These are phyloP conservation scores for Cyathus striatus DNA, from an alignment of 768 basidiomycete species.

Conservation along the genomic window DNA sequence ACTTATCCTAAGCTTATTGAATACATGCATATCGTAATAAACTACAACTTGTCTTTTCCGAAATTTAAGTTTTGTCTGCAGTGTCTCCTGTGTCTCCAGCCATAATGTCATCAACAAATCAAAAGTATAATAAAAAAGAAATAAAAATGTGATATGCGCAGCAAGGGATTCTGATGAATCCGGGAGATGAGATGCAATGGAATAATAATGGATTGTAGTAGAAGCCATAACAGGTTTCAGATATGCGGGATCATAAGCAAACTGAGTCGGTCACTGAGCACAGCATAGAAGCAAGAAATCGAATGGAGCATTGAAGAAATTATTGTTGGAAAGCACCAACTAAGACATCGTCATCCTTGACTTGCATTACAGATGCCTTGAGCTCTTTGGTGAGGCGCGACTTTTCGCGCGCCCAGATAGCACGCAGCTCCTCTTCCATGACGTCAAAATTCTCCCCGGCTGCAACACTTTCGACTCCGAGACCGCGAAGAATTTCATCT, in stretches of 20 bases:
- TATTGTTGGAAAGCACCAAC: slow-evolving; percentile 41
- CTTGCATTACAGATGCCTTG: too few relatives aligned
- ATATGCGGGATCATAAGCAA: slow-evolving; percentile 10
- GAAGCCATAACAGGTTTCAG: neutral
- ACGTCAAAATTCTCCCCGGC: slow-evolving; percentile 26
- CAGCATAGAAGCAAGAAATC: neutral
- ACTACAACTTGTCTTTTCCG: too few relatives aligned
- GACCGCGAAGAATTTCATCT: slow-evolving; percentile 67
- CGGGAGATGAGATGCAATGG: neutral
- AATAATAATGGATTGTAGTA: neutral
- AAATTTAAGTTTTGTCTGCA: too few relatives aligned
- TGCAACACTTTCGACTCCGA: slow-evolving; percentile 41
- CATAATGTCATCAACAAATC: too few relatives aligned
- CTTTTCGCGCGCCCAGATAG: slow-evolving; percentile 50
- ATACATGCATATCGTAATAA: too few relatives aligned
- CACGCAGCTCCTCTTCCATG: slow-evolving; percentile 44
- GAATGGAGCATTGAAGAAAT: too few relatives aligned
- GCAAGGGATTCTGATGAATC: neutral
- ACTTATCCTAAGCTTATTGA: too few relatives aligned
- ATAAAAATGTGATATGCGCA: neutral
- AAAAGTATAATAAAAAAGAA: neutral
- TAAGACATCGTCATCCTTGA: slow-evolving; percentile 25
- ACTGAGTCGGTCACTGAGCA: slow-evolving; percentile 1
- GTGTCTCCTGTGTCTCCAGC: too few relatives aligned
- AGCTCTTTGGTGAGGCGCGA: slow-evolving; percentile 38